Conservation (phyloP, 352 stramenopile species). For the Phytophthora foliorum region DNA sequence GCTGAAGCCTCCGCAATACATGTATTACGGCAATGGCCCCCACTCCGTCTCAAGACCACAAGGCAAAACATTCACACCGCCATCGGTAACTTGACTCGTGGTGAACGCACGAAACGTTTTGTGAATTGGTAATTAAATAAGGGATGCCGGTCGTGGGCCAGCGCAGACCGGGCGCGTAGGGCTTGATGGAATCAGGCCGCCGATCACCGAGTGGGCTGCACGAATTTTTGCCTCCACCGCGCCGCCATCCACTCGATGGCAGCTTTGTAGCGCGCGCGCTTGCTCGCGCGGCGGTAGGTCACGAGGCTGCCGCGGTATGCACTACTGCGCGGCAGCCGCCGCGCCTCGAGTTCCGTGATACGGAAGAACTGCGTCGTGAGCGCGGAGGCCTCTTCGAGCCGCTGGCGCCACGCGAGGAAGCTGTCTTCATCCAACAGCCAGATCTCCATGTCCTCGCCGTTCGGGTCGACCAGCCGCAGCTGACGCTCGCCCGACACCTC, state of each 20-base stretch:
- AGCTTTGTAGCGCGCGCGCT: constrained; percentile 58
- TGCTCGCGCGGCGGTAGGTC: constrained; percentile 61
- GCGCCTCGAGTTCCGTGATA: constrained; percentile 59
- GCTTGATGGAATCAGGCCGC: constrained; percentile 7
- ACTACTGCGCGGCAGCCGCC: constrained; percentile 66
- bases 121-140: too few relatives aligned
- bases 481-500: constrained; percentile 72
- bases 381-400: constrained; percentile 66
- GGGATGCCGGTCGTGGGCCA: too few relatives aligned
- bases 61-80: background rate
- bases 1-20: too few relatives aligned
- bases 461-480: constrained; percentile 76
- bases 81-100: too few relatives aligned
- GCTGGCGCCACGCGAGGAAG: constrained; percentile 61
- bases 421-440: constrained; percentile 67
- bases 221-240: constrained; percentile 52
- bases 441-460: constrained; percentile 81
- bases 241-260: constrained; percentile 50
- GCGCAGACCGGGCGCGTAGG: background rate
- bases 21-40: too few relatives aligned
- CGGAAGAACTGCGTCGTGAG: constrained; percentile 79
- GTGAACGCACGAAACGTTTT: too few relatives aligned
- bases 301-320: constrained; percentile 79
- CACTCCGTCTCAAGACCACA: too few relatives aligned
- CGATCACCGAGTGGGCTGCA: constrained; percentile 24